These are phyloP conservation scores for Pseudocercospora cruenta DNA, from an alignment of 2,329 filamentous ascomycete species.

Conservation along the genomic window DNA sequence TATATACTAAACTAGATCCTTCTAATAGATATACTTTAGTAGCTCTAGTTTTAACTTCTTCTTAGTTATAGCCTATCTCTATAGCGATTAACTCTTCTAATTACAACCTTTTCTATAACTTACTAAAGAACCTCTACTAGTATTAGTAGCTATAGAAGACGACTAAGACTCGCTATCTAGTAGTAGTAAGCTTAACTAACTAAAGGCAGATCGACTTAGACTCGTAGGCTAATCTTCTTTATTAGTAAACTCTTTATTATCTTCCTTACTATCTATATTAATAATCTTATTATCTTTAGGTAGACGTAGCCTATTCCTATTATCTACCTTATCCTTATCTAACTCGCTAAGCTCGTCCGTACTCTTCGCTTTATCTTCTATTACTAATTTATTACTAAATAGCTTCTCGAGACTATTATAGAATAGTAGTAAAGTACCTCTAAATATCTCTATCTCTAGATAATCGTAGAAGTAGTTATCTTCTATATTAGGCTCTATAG, in stretches of 20 bases:
- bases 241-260: too few species aligned
- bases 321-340: neutral
- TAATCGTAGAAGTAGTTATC: neutral
- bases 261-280: too few species aligned
- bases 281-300: neutral
- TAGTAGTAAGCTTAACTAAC: neutral
- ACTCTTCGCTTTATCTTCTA: neutral
- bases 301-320: neutral
- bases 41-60: too few species aligned
- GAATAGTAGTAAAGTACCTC: neutral
- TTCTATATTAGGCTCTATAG: neutral
- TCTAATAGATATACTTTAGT: neutral
- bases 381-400: conserved; percentile 8
- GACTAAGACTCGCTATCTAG: too few species aligned
- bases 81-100: neutral
- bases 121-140: neutral
- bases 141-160: neutral
- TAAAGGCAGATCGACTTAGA: too few species aligned
- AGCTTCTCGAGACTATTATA: neutral
- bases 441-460: neutral
- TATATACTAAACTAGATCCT: neutral
- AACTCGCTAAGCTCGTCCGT: neutral
- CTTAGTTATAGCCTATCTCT: neutral
- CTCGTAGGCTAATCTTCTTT: too few species aligned
- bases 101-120: neutral